A percentile compares a stretch with the other conserved stretches of the same genome.
These are phyloP conservation scores for Barnettozyma wickerhamii DNA, from an alignment of 805 yeast species.

Conservation along the genomic window DNA sequence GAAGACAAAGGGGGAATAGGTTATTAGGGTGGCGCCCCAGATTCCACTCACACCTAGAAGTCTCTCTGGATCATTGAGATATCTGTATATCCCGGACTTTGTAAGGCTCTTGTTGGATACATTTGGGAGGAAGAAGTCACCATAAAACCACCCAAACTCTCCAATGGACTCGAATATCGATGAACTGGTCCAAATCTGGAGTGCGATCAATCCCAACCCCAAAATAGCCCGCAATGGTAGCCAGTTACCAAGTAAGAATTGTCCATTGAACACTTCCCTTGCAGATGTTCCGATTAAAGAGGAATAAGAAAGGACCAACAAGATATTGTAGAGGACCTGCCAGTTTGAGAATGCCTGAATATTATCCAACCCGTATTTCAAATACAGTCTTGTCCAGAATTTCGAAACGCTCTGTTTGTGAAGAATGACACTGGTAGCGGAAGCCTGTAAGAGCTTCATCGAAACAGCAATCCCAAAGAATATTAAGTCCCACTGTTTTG, in stretches of 20 bases:
- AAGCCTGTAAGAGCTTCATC: constrained; percentile 47
- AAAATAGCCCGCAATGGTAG: constrained; percentile 50
- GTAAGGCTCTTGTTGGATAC: constrained; percentile 49
- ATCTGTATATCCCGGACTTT: constrained; percentile 77
- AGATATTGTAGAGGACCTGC: constrained; percentile 57
- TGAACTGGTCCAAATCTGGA: constrained; percentile 66
- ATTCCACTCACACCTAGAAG: constrained; percentile 73
- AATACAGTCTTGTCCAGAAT: constrained; percentile 58
- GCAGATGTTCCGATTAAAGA: constrained; percentile 39
- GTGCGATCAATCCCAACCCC: constrained; percentile 49
- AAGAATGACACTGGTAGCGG: constrained; percentile 47
- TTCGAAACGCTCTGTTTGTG: constrained; percentile 55
- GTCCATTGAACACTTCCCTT: constrained; percentile 28
- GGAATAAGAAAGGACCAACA: constrained; percentile 53
- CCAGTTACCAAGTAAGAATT: constrained; percentile 34
- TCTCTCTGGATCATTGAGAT: constrained; percentile 79
- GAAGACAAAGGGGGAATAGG: constrained; percentile 46
- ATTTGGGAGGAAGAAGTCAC: constrained; percentile 71
- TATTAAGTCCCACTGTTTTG: constrained; percentile 26
- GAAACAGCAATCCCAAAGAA: constrained; percentile 32
- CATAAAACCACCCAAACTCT: constrained; percentile 87
- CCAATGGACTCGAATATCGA: constrained; percentile 71
- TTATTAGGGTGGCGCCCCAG: constrained; percentile 65
- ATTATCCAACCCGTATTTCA: constrained; percentile 60
- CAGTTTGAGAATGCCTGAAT: constrained; percentile 67